A percentile compares a stretch with the other conserved stretches of the same genome.
Conservation (phyloP, 768 basidiomycete genomes). For the Lentinula aciculospora region DNA sequence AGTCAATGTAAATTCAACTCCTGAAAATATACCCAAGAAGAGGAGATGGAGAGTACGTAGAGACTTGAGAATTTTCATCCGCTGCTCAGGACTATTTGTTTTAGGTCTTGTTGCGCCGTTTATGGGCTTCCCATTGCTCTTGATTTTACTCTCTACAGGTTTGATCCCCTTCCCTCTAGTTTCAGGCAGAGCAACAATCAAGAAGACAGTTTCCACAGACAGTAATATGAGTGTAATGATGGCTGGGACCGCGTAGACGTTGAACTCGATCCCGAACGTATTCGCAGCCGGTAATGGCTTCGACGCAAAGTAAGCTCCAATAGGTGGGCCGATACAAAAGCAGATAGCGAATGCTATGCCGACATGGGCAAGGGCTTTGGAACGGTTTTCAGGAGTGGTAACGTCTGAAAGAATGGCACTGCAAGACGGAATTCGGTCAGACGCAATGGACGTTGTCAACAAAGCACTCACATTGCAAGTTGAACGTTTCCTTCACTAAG, state of each 20-base stretch:
- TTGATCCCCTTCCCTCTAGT: slow-evolving; percentile 52
- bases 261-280: slow-evolving; percentile 59
- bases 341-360: slow-evolving; percentile 97
- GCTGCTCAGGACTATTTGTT: slow-evolving; percentile 35
- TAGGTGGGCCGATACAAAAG: slow-evolving; percentile 88
- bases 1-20: slow-evolving; percentile 93
- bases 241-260: slow-evolving; percentile 91
- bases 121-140: slow-evolving; percentile 16
- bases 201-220: slow-evolving; percentile 72
- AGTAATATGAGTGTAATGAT: slow-evolving; percentile 75
- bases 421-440: slow-evolving; percentile 6
- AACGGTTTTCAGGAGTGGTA: slow-evolving; percentile 72
- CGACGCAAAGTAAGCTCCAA: slow-evolving; percentile 96
- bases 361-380: slow-evolving; percentile 83
- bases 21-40: slow-evolving; percentile 89
- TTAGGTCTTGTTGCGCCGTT: slow-evolving; percentile 21
- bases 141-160: slow-evolving; percentile 15
- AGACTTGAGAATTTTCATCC: slow-evolving; percentile 50
- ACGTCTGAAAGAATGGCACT: slow-evolving; percentile 95
- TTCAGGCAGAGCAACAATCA: slow-evolving; percentile 76
- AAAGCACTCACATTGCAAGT: slow-evolving; percentile 71
- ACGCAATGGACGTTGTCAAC: not conserved
- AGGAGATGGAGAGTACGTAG: slow-evolving; percentile 73
- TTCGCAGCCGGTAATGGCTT: slow-evolving; percentile 60
- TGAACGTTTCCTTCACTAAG: slow-evolving; percentile 98